These are phyloP conservation scores for Russula vinacea DNA, from an alignment of 768 basidiomycete species.

Conservation along the genomic window DNA sequence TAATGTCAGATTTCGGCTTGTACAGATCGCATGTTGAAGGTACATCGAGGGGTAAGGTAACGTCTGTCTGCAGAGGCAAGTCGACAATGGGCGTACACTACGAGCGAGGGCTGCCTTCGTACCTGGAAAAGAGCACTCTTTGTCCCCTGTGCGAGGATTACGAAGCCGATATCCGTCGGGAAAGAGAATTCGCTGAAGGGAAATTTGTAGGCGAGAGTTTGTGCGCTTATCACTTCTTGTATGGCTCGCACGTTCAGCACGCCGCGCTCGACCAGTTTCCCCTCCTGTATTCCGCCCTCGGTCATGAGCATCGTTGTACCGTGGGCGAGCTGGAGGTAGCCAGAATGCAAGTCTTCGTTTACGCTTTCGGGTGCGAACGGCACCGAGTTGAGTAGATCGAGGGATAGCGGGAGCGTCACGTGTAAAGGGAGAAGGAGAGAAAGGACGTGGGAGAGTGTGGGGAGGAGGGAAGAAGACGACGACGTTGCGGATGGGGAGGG, in stretches of 20 bases:
- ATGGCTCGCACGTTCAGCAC: constrained; percentile 58
- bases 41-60: constrained; percentile 48
- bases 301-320: constrained; percentile 60
- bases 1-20: constrained; percentile 44
- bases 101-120: background rate
- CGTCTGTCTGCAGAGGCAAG: constrained; percentile 48
- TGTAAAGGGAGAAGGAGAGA: constrained; percentile 57
- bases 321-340: constrained; percentile 66
- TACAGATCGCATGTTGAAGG: constrained; percentile 44
- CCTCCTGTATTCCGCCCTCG: constrained; percentile 67
- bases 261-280: constrained; percentile 59
- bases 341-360: constrained; percentile 70
- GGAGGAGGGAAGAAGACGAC: constrained; percentile 31
- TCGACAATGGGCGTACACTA: background rate
- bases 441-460: constrained; percentile 54
- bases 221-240: constrained; percentile 60
- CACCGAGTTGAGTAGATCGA: constrained; percentile 56
- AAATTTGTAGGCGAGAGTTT: constrained; percentile 70
- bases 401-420: constrained; percentile 55
- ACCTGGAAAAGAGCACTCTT: constrained; percentile 76
- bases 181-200: constrained; percentile 74
- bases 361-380: constrained; percentile 63
- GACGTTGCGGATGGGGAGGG: constrained; percentile 41
- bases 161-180: constrained; percentile 65
- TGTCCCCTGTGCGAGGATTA: constrained; percentile 59